A percentile compares a stretch with the other conserved stretches of the same genome.
phyloP scores from a whole-genome alignment of 495 filamentous ascomycete genomes.

The Pyronema domesticum region DNA sequence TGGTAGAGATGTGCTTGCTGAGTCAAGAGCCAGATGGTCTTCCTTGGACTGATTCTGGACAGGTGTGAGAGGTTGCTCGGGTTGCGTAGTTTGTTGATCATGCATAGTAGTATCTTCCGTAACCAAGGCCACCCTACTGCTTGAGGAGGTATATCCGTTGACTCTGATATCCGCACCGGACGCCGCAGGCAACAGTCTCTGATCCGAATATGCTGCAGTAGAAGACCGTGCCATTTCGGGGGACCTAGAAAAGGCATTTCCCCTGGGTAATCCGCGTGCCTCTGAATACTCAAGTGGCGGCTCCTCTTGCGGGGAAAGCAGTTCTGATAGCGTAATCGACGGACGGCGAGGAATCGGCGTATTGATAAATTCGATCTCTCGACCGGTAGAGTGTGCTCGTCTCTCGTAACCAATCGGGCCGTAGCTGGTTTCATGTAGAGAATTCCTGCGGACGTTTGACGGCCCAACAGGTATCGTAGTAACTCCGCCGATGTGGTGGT shows the following conservation, averaged over 20 bases:
- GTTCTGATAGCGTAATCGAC: too few species aligned
- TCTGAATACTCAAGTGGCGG: too few species aligned
- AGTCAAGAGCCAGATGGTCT: neutral
- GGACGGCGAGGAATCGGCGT: too few species aligned
- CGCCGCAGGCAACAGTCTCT: neutral
- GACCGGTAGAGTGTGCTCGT: neutral
- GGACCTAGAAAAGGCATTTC: too few species aligned
- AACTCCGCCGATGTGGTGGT: neutral
- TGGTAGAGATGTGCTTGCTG: neutral
- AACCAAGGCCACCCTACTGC: neutral
- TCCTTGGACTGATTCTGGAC: neutral
- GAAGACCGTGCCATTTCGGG: too few species aligned
- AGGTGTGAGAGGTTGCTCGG: neutral
- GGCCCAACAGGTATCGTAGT: neutral
- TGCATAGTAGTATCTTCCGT: neutral
- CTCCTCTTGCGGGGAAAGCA: too few species aligned
- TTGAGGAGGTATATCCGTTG: neutral
- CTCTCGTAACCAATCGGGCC: neutral
- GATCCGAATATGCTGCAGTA: neutral
- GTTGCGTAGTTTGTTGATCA: neutral
- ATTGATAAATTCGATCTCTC: neutral
- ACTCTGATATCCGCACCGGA: neutral
- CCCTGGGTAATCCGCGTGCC: too few species aligned
- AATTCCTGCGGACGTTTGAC: neutral
- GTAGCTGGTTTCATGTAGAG: neutral